Conservation (phyloP, 257 asterid species). For the Jacaranda copaia region DNA sequence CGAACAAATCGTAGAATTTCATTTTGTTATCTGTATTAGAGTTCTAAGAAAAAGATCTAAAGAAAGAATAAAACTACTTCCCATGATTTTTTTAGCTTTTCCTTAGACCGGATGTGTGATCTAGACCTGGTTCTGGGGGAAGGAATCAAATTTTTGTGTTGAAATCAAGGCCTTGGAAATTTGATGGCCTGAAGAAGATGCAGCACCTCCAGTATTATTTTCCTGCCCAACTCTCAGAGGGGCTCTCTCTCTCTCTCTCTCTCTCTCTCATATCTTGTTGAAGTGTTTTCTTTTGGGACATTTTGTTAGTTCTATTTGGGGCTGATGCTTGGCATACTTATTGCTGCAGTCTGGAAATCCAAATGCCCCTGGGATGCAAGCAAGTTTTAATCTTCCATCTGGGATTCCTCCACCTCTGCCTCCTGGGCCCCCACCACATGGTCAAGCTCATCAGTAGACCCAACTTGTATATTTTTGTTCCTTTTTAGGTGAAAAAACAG, state of each 20-base stretch:
- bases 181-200: too few species aligned
- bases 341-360: conserved; percentile 80
- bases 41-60: too few species aligned
- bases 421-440: conserved; percentile 96
- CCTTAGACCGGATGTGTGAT: too few species aligned
- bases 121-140: too few species aligned
- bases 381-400: conserved; percentile 63
- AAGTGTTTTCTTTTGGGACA: not conserved
- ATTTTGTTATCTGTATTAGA: too few species aligned
- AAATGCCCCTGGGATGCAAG: conserved; percentile 68
- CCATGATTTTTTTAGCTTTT: too few species aligned
- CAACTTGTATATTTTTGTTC: conserved; percentile 23
- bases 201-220: not conserved
- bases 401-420: conserved; percentile 94
- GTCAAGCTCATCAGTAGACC: conserved; percentile 65
- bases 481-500: not conserved
- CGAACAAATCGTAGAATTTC: too few species aligned
- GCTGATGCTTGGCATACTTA: conserved; percentile 10
- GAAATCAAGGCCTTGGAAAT: too few species aligned
- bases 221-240: not conserved
- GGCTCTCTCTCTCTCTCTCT: too few species aligned
- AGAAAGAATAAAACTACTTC: too few species aligned
- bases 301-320: not conserved
- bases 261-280: not conserved
- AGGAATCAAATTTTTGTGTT: too few species aligned